Percentiles rank a stretch among this genome's conserved stretches.
Conservation (phyloP, 176 grass and related monocot species). For the Stipa capillata region DNA sequence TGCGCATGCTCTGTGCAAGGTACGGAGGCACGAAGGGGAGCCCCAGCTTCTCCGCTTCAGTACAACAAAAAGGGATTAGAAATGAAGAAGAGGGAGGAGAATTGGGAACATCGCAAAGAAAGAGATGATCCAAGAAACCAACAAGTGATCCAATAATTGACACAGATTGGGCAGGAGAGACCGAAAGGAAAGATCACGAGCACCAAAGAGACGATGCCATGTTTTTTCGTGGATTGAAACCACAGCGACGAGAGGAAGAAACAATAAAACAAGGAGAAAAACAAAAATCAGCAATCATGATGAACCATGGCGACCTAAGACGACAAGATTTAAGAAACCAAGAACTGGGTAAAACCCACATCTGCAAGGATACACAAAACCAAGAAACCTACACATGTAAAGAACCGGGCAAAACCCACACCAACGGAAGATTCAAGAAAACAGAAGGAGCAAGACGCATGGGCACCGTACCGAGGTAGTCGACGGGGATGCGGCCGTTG, state of each 20-base stretch:
- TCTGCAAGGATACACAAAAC: not conserved
- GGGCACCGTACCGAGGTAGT: constrained; percentile 46
- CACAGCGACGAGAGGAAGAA: not conserved
- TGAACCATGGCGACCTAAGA: not conserved
- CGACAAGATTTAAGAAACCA: not conserved
- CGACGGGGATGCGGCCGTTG: constrained; percentile 77
- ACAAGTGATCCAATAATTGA: not conserved
- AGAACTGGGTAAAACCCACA: not conserved
- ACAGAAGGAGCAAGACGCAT: too few species aligned
- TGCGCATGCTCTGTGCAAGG: constrained; percentile 48
- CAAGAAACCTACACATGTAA: not conserved
- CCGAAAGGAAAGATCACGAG: not conserved
- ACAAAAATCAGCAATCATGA: not conserved
- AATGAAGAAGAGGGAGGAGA: not conserved
- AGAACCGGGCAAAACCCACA: not conserved
- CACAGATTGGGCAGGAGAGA: not conserved
- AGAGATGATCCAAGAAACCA: not conserved
- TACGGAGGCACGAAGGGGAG: constrained; percentile 66
- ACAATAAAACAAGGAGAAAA: not conserved
- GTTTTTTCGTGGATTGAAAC: not conserved
- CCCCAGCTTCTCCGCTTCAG: constrained; percentile 51
- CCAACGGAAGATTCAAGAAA: not conserved
- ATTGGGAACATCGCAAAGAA: not conserved
- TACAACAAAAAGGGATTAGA: not conserved
- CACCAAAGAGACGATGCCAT: not conserved